A percentile compares a stretch with the other conserved stretches of the same genome.
Evolutionary conservation across 371 early-diverging fungal species (phyloP).

Genomic region (Mortierella sp.): DNA sequence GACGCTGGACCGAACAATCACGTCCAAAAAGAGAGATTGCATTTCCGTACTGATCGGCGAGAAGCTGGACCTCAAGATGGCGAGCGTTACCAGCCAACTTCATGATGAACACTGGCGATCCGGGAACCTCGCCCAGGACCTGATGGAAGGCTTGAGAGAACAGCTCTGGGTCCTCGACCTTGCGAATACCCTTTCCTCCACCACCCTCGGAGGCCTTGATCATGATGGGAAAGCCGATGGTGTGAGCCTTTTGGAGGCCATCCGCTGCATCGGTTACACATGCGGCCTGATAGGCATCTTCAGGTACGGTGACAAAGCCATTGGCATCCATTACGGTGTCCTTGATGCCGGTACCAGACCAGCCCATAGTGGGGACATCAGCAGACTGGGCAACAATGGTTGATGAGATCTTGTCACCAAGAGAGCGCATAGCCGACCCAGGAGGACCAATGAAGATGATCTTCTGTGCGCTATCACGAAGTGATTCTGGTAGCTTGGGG

Average conservation of each 20-base stretch:
- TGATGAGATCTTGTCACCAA: constrained; percentile 99
- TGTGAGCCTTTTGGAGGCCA: constrained; percentile 83
- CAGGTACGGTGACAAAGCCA: constrained; percentile 86
- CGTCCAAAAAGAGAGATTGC: constrained; percentile 98
- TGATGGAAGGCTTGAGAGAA: constrained; percentile 89
- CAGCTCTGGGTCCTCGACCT: constrained; percentile 79
- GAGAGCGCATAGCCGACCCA: constrained; percentile 97
- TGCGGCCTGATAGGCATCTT: constrained; percentile 83
- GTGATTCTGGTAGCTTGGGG: constrained; percentile 93
- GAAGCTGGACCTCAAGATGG: constrained; percentile 98
- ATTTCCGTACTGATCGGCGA: constrained; percentile 97
- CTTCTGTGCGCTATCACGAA: constrained; percentile 80
- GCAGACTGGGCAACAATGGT: constrained; percentile 98
- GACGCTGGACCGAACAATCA: constrained; percentile 99
- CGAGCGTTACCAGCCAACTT: constrained; percentile 95
- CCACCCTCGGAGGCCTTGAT: constrained; percentile 99
- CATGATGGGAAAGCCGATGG: constrained; percentile 98
- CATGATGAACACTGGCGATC: constrained; percentile 98
- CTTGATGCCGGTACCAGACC: constrained; percentile 93
- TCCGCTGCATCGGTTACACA: constrained; percentile 83
- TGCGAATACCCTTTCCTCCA: constrained; percentile 99
- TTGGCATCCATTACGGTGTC: constrained; percentile 72
- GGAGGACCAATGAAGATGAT: constrained; percentile 98
- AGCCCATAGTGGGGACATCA: constrained; percentile 95
- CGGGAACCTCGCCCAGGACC: constrained; percentile 95